Evolutionary conservation across 257 asterid genomes (phyloP), one percentile per base, ranked within the genome.

Genomic region (Capsicum pubescens): DNA sequence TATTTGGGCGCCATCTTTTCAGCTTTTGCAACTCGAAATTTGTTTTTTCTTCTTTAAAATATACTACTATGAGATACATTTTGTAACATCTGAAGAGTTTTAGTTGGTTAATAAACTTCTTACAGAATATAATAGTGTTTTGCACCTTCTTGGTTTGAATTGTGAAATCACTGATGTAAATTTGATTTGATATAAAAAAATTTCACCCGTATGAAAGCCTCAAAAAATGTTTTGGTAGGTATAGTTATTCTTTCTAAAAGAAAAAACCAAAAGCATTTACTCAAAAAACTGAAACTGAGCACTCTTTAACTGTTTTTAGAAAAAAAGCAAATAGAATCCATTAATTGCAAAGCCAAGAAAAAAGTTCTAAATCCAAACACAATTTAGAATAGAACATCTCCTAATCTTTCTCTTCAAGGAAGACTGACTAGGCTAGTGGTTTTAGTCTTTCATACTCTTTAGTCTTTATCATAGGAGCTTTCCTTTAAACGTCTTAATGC

Each of bases 151-250:
- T 52, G 21, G 26, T 2, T 26, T 68, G 54, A 68, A 68, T 68
- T 68, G 54, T 68, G 17, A 39, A 68, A 69, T 69, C 78, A 48
- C 9, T 69, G 82, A 77, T 52, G 54, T 54, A 26, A 77, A 32
- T 77, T 77, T 54, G 66, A 4, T 54, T 15, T 15, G 52, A 76
- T 12, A 52, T 21, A 14, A 7, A 52, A 52, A 2, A 76, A 21
- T 21, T 8, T 16, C 63, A 13, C 48, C 26, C 63, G 5, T 52
- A 15, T 52, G 48, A 76, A 52, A 54, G 32, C 52, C 63, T 54
- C 66, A 54, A 2, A 77, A 48, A 54, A 4, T 0, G 46, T 77
- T 54, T 21, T 9, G 44, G 26, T 1, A 3, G 61, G 44, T 54
- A 54, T 32, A 54, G 13, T 32, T 32, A 26, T 54, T 7, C 82